Base-by-base conservation (phyloP, 2,329 filamentous ascomycete species). In the Elsinoe necatrix region DNA sequence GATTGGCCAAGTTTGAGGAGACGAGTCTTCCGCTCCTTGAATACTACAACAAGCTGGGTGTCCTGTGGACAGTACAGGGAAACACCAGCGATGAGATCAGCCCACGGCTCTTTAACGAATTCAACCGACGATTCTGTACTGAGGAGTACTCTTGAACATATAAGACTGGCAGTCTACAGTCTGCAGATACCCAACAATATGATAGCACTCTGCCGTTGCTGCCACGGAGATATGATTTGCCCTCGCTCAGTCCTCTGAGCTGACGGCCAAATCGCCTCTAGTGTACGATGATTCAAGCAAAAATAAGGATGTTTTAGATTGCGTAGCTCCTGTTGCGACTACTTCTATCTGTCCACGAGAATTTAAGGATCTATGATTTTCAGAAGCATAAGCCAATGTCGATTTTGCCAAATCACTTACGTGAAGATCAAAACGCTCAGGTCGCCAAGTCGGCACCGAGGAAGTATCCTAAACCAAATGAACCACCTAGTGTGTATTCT, bases 61-160 rank as follows among this genome's bases (percentile, higher is more conserved):
- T 95, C 11, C 73, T 98, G 35, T 89, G 87, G 81, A 88, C 89
- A 60, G 89, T 96, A 3, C 78, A 89, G 63, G 93, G 93, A 20
- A 82, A 91, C 72, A 92, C 84, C 69, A 95, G 90, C 67, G 89
- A 98, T 67, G 93, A 97, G 73, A 98, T 98, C 64, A 91, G 81
- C 55, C 93, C 93, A n/a, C 84, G 90, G 75, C 77, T 98, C 25
- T 87, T 89, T 66, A 73, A 77, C 7, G 90, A 95, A 72, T 88
- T 98, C 69, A 84, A 88, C 73, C 81, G 76, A 67, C 80, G 86
- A 57, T 97, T 97, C 72, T 68, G 60, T 25, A 52, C 29, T 2
- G 48, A 52, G 7, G 20, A 29, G 34, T 14, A 34, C 11, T 9
- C 31, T n/a, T 16, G 16, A 37, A 27, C n/a, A 20, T 34, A 6